Conservation (phyloP, 1,284 basidiomycete genomes). For the Bjerkandera adusta region DNA sequence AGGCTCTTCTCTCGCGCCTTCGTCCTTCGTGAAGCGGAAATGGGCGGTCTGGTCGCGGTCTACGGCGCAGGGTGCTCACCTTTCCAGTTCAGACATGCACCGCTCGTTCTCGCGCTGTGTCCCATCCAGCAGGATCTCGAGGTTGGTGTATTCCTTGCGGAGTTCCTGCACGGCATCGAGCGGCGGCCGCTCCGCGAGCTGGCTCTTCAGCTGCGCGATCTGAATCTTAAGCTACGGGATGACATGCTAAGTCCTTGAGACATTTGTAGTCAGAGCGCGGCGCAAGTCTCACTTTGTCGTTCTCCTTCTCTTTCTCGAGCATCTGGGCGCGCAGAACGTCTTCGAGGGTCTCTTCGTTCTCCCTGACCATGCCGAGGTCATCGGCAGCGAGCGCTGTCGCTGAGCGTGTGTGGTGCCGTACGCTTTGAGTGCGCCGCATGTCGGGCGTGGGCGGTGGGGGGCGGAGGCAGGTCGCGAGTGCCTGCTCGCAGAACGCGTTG, state of each 20-base stretch:
- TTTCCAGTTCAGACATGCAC: slow-evolving; percentile 71
- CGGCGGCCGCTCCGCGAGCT: slow-evolving; percentile 62
- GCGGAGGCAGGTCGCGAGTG: too few species aligned
- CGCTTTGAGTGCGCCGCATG: slow-evolving; percentile 33
- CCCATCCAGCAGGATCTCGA: slow-evolving; percentile 69
- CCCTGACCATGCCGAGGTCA: slow-evolving; percentile 59
- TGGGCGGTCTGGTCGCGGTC: neutral
- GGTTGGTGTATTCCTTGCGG: slow-evolving; percentile 66
- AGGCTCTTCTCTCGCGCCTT: slow-evolving; percentile 67
- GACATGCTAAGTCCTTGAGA: neutral
- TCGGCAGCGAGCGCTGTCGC: slow-evolving; percentile 45
- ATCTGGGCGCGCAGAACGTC: slow-evolving; percentile 61
- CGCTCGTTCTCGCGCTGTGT: slow-evolving; percentile 78
- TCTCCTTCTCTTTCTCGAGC: slow-evolving; percentile 69
- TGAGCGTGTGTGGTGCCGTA: slow-evolving; percentile 49
- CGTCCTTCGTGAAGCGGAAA: slow-evolving; percentile 27
- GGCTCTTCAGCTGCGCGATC: slow-evolving; percentile 57
- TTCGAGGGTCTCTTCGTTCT: slow-evolving; percentile 58
- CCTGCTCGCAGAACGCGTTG: too few species aligned
- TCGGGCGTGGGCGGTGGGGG: too few species aligned
- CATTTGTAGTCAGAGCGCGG: neutral
- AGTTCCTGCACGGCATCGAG: slow-evolving; percentile 59
- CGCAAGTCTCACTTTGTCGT: slow-evolving; percentile 57
- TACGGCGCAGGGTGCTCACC: slow-evolving; percentile 37
- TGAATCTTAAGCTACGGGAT: slow-evolving; percentile 51